Evolutionary conservation across 108 stramenopile species (phyloP).

Genomic region (Cyclotella baltica): DNA sequence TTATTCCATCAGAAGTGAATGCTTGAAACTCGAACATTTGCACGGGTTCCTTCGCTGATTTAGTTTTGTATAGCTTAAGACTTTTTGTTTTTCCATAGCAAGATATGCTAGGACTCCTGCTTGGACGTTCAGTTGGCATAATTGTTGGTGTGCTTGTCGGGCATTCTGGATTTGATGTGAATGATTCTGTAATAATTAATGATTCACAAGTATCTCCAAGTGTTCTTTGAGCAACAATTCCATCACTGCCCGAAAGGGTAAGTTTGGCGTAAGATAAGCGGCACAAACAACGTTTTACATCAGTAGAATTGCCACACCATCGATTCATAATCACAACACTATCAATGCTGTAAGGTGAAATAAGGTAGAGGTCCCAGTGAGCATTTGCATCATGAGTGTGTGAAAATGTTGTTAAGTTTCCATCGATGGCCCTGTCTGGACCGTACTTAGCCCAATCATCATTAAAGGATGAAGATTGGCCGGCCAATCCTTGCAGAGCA

Average conservation of each 20-base stretch:
- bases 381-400: neutral
- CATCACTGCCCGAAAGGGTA: neutral
- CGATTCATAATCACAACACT: neutral
- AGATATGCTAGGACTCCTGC: too few relatives aligned
- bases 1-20: too few relatives aligned
- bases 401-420: neutral
- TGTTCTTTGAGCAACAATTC: neutral
- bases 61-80: too few relatives aligned
- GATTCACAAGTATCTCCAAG: neutral
- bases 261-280: neutral
- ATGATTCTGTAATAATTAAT: neutral
- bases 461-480: neutral
- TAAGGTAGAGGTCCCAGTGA: neutral
- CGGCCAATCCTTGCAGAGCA: neutral
- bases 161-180: neutral
- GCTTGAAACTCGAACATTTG: too few relatives aligned
- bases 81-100: too few relatives aligned
- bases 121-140: too few relatives aligned
- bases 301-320: neutral
- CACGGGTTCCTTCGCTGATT: too few relatives aligned
- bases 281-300: neutral
- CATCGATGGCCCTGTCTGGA: neutral
- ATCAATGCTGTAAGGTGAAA: neutral
- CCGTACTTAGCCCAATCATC: neutral
- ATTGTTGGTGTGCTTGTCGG: too few relatives aligned